These are phyloP conservation scores for Scedosporium aurantiacum DNA, from an alignment of 2,329 filamentous ascomycete genomes.

Conservation along the genomic window DNA sequence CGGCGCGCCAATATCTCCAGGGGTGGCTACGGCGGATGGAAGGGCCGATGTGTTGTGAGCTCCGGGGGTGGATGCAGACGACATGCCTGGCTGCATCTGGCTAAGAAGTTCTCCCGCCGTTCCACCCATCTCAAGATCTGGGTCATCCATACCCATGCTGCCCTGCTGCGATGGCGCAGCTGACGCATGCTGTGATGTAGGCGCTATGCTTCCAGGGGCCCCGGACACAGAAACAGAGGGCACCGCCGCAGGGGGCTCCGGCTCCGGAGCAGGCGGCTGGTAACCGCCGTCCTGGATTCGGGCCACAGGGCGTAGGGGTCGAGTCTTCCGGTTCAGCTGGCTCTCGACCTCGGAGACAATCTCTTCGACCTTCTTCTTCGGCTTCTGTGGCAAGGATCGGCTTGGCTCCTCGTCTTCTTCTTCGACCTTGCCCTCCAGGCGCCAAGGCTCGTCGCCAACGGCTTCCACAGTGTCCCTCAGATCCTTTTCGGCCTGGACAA, in stretches of 20 bases:
- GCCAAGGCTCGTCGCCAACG: conserved; percentile 49
- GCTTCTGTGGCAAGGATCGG: conserved; percentile 25
- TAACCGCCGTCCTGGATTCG: conserved; percentile 71
- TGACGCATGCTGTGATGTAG: conserved; percentile 39
- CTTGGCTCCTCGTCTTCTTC: conserved; percentile 36
- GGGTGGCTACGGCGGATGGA: conserved; percentile 47
- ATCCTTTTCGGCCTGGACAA: conserved; percentile 66
- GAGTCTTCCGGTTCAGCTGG: conserved; percentile 55
- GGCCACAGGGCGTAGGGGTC: conserved; percentile 51
- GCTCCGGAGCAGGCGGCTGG: conserved; percentile 47
- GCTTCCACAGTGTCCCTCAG: conserved; percentile 56
- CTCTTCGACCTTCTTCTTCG: conserved; percentile 52
- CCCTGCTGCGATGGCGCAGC: conserved; percentile 45
- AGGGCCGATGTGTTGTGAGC: conserved; percentile 33
- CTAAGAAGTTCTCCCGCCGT: conserved; percentile 56
- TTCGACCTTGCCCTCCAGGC: conserved; percentile 46
- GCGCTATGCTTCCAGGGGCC: conserved; percentile 9
- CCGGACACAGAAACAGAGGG: conserved; percentile 11
- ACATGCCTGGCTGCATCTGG: conserved; percentile 54
- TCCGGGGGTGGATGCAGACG: conserved; percentile 47
- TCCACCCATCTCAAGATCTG: conserved; percentile 54
- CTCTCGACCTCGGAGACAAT: conserved; percentile 66
- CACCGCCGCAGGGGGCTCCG: conserved; percentile 18
- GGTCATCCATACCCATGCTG: conserved; percentile 45
- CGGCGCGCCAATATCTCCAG: conserved; percentile 33